Conservation (phyloP, 495 filamentous ascomycete species). For the Amphirosellinia nigrospora region DNA sequence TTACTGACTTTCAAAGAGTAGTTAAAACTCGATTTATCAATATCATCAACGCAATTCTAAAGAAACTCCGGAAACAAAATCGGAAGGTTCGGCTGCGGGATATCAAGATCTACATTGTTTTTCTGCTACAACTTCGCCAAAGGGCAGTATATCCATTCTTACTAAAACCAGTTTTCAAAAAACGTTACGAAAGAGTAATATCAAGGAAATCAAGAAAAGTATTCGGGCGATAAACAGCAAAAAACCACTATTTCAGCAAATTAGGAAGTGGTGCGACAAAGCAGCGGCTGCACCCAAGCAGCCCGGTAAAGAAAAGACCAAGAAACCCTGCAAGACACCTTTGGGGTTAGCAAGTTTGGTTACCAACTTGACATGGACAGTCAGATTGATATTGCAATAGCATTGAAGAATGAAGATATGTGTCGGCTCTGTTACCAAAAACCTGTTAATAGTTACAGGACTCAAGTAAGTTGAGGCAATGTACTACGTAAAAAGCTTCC, state of each 20-base stretch:
- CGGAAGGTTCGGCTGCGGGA: neutral
- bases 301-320: neutral
- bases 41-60: neutral
- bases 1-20: neutral
- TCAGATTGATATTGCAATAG: neutral
- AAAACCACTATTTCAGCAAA: neutral
- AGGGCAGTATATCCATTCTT: neutral
- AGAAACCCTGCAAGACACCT: neutral
- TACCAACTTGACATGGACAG: neutral
- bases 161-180: neutral
- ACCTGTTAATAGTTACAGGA: neutral
- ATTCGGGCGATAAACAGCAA: neutral
- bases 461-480: neutral
- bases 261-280: conserved; percentile 3
- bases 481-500: neutral
- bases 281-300: neutral
- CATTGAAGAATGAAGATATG: neutral
- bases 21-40: neutral
- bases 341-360: conserved; percentile 2
- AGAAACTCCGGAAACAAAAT: too few species aligned
- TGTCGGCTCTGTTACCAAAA: conserved; percentile 16
- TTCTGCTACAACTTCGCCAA: neutral
- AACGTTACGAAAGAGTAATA: neutral
- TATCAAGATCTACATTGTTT: neutral
- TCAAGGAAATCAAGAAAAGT: neutral